These are phyloP conservation scores for Xylaria sp. DNA, from an alignment of 2,329 filamentous ascomycete genomes.

Conservation along the genomic window DNA sequence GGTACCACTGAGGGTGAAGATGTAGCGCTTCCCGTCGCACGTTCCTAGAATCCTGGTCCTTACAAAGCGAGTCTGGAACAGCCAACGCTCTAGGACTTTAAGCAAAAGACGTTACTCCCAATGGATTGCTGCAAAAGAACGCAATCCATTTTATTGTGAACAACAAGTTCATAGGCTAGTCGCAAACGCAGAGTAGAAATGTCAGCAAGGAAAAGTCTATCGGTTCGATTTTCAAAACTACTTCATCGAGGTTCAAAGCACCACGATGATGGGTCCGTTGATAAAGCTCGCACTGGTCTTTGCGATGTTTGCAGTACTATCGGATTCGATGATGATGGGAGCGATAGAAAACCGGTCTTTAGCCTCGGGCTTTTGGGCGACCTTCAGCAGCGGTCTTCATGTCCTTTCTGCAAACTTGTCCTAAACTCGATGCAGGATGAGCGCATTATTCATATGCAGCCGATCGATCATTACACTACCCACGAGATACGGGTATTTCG, in stretches of 20 bases:
- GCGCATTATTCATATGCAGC: slow-evolving; percentile 38
- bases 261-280: slow-evolving; percentile 10
- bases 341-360: slow-evolving; percentile 19
- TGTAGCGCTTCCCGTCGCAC: slow-evolving; percentile 10
- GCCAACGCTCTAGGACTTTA: background rate
- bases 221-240: slow-evolving; percentile 38
- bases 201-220: slow-evolving; percentile 30
- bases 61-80: background rate
- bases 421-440: slow-evolving; percentile 37
- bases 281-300: slow-evolving; percentile 18
- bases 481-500: slow-evolving; percentile 37
- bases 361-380: slow-evolving; percentile 37
- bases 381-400: slow-evolving; percentile 33
- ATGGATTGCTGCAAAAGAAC: background rate
- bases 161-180: background rate
- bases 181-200: slow-evolving; percentile 14
- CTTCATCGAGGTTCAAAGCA: slow-evolving; percentile 30
- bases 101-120: background rate
- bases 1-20: slow-evolving; percentile 2
- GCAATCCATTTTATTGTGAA: background rate
- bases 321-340: slow-evolving; percentile 26
- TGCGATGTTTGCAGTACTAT: slow-evolving; percentile 38
- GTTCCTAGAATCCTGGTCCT: background rate
- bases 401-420: slow-evolving; percentile 38
- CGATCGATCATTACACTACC: slow-evolving; percentile 37